Percentiles rank a stretch among this genome's conserved stretches.
These are phyloP conservation scores for Vaccinium myrtillus DNA, from an alignment of 148 eudicot genomes.

Conservation along the genomic window DNA sequence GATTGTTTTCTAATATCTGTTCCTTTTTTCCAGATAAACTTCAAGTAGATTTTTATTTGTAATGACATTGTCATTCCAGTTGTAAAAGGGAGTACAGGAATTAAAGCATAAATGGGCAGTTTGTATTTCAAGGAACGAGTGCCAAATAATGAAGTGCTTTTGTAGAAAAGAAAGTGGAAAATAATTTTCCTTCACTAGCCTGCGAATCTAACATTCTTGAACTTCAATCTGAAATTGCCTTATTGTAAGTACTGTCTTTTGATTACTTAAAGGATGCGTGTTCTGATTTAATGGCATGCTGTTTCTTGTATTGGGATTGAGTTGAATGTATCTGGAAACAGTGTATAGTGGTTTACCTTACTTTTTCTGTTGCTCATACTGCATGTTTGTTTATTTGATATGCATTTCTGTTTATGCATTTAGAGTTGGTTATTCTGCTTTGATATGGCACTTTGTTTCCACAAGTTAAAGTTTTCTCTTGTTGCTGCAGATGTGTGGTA, in stretches of 20 bases:
- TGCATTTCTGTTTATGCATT: neutral
- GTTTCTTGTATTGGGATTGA: neutral
- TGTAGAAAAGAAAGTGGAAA: neutral
- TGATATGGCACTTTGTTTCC: neutral
- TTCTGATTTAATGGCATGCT: neutral
- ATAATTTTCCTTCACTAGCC: neutral
- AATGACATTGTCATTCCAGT: neutral
- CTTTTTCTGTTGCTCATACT: neutral
- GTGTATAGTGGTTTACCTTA: neutral
- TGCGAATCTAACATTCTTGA: neutral
- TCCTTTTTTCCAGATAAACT: no score
- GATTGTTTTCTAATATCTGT: neutral
- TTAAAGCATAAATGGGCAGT: neutral
- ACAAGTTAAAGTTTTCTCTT: neutral
- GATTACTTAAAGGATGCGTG: neutral
- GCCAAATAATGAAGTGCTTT: neutral
- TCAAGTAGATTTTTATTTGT: neutral
- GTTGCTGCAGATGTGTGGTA: slow-evolving; percentile 85
- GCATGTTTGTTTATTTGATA: neutral
- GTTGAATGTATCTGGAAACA: neutral
- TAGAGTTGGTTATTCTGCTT: neutral
- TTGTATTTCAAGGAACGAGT: neutral
- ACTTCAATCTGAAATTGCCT: neutral
- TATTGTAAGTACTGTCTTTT: neutral
- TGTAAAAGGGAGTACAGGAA: neutral